Percentiles rank a stretch among this genome's conserved stretches.
Conservation (phyloP, 1,284 basidiomycete species). For the Rhodofomes roseus region DNA sequence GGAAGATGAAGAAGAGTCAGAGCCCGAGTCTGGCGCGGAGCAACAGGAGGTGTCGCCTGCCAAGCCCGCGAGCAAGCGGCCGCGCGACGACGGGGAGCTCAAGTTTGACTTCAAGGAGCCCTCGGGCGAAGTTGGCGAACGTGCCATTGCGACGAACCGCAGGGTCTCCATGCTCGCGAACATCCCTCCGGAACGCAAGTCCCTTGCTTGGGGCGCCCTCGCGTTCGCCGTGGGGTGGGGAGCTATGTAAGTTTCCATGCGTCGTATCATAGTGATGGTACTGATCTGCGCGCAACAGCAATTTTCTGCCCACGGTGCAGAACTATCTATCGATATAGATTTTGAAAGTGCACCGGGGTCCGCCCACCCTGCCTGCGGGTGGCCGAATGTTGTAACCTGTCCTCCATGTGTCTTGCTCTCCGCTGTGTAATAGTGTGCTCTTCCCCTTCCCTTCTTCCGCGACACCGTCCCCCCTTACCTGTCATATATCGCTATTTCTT, state of each 20-base stretch:
- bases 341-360: neutral
- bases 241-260: slow-evolving; percentile 53
- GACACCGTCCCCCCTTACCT: neutral
- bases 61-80: slow-evolving; percentile 35
- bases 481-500: slow-evolving; percentile 4
- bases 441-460: neutral
- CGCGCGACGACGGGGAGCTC: slow-evolving; percentile 52
- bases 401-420: neutral
- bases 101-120: slow-evolving; percentile 61
- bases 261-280: neutral
- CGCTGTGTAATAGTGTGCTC: neutral
- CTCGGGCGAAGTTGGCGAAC: slow-evolving; percentile 43
- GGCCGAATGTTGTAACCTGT: neutral
- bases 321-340: slow-evolving; percentile 1
- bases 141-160: slow-evolving; percentile 62
- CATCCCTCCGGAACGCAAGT: slow-evolving; percentile 55
- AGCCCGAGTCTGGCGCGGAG: slow-evolving; percentile 5
- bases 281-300: neutral
- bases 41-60: slow-evolving; percentile 15
- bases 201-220: slow-evolving; percentile 70
- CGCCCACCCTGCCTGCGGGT: neutral
- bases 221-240: slow-evolving; percentile 71
- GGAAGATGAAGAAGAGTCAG: slow-evolving; percentile 25
- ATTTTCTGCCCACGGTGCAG: slow-evolving; percentile 1
- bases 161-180: slow-evolving; percentile 52